Evolutionary conservation across 345 rosid species (phyloP).

Genomic region (Fremontodendron californicum): DNA sequence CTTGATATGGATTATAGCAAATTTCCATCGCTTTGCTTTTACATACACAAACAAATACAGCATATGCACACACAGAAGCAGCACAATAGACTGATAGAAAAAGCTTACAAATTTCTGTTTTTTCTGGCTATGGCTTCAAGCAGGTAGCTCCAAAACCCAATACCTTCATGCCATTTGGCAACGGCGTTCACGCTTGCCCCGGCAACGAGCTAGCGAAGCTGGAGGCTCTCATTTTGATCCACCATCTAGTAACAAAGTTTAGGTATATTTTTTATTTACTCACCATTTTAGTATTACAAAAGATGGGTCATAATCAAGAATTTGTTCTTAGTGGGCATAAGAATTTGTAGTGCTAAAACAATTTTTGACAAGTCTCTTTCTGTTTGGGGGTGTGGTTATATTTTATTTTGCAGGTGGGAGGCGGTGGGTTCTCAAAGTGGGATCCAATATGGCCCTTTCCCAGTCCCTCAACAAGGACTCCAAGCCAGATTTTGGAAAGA

Average conservation of each 20-base stretch:
- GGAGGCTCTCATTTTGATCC: conserved; percentile 71
- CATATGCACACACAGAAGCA: neutral
- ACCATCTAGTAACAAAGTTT: conserved; percentile 65
- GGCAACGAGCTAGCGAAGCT: conserved; percentile 93
- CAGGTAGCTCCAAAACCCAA: conserved; percentile 72
- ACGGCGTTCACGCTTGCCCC: conserved; percentile 89
- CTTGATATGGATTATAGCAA: neutral
- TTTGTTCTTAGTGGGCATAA: neutral
- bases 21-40: neutral
- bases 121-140: conserved; percentile 9
- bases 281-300: neutral
- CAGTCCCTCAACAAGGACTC: conserved; percentile 73
- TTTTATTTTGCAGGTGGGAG: conserved; percentile 57
- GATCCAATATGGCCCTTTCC: conserved; percentile 82
- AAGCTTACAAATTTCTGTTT: neutral
- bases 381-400: neutral
- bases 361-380: conserved; percentile 5
- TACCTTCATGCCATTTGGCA: conserved; percentile 91
- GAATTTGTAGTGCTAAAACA: neutral
- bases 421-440: conserved; percentile 57
- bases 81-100: neutral
- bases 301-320: neutral
- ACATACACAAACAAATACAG: neutral
- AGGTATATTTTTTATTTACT: conserved; percentile 44
- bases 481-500: conserved; percentile 61